Base-by-base conservation (phyloP, 2,329 filamentous ascomycete genomes). In the Sphaerulina vaccinii region DNA sequence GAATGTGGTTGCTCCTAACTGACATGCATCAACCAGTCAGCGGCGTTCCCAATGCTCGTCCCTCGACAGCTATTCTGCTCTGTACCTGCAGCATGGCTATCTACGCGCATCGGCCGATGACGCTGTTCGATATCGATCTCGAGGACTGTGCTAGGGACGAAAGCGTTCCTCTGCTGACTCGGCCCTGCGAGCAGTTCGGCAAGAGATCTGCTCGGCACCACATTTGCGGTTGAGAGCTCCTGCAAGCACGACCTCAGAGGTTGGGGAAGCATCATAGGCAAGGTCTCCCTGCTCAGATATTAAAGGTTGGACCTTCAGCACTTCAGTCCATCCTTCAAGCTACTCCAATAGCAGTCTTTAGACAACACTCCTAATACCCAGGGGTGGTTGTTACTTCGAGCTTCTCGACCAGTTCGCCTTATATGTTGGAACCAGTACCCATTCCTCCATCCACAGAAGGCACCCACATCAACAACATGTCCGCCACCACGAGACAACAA, bases 341-440 rank as follows among this genome's bases (percentile, higher is more conserved):
- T 40, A 27, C 23, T 36, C 18, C 40, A 39, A 18, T 39, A 41
- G 37, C 36, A 44, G 39, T 18, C 24, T 32, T 45, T 41, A 24
- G 22, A n/a, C 46, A 40, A 40, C 51, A 44, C 45, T 38, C 37
- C 21, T 16, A 24, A 16, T 24, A 32, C 21, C 36, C 9, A 16
- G 38, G 33, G 38, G 47, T 50, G 9, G 39, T 50, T 43, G 3
- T 24, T 16, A 13, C 18, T 39, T 16, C 15, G 33, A 33, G n/a
- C 21, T 23, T 18, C 2, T 36, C 15, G 23, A 40, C 22, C 36
- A 21, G 27, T 32, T 18, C 9, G 35, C 37, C 24, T 49, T 49
- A 35, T 38, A 52, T 54, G 51, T 45, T 54, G 51, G 51, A 54
- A 49, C 51, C 51, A 40, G 45, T 54, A 15, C 24, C 39, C 24